Percentiles rank a stretch among this genome's conserved stretches.
These are phyloP conservation scores for Botryosphaeria dothidea DNA, from an alignment of 2,329 filamentous ascomycete genomes.

Conservation along the genomic window DNA sequence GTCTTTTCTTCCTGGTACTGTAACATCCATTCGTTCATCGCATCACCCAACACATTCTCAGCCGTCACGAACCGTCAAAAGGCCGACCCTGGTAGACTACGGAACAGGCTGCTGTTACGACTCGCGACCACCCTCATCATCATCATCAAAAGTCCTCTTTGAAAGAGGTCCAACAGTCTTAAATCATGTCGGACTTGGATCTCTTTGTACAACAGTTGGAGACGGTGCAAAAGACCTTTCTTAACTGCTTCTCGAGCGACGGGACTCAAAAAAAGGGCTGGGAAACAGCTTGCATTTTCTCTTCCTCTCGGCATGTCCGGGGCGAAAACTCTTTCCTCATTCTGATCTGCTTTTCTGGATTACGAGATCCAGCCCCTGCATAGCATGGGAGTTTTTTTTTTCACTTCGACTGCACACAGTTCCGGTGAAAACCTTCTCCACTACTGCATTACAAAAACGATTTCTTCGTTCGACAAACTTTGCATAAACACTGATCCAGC, in stretches of 20 bases:
- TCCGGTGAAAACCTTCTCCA: background rate
- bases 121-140: background rate
- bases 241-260: background rate
- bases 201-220: slow-evolving; percentile 14
- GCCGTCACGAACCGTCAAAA: slow-evolving; percentile 3
- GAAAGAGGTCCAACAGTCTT: background rate
- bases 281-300: too few relatives aligned
- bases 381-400: background rate
- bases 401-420: slow-evolving; percentile 14
- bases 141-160: slow-evolving; percentile 2
- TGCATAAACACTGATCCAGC: slow-evolving; percentile 6
- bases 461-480: background rate
- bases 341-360: slow-evolving; percentile 1
- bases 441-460: slow-evolving; percentile 1
- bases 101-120: slow-evolving; percentile 3
- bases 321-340: too few relatives aligned
- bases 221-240: background rate
- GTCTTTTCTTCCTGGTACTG: background rate
- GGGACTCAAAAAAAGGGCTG: background rate
- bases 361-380: slow-evolving; percentile 5
- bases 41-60: background rate
- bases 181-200: background rate
- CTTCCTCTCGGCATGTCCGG: slow-evolving; percentile 1
- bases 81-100: background rate
- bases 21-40: background rate